Conservation (phyloP, 352 stramenopile genomes). For the Globisporangium irregulare region DNA sequence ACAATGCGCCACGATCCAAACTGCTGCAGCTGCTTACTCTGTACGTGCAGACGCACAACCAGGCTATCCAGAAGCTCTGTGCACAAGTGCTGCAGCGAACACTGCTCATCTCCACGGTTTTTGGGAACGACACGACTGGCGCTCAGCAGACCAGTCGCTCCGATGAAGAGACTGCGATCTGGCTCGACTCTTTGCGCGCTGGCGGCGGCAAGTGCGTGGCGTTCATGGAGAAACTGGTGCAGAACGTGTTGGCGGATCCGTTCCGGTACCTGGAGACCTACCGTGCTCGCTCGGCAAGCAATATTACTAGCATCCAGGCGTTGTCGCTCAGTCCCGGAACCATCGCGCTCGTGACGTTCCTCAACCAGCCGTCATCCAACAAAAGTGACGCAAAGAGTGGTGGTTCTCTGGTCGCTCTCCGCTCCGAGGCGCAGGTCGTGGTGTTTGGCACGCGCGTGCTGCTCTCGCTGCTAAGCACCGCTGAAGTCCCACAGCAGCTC, state of each 20-base stretch:
- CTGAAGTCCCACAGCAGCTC: constrained; percentile 33
- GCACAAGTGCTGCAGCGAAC: constrained; percentile 51
- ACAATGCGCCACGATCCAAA: constrained; percentile 35
- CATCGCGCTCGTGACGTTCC: constrained; percentile 47
- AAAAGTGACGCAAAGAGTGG: too few relatives aligned
- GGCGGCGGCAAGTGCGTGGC: constrained; percentile 32
- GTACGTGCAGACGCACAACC: constrained; percentile 39
- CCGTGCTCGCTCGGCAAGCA: constrained; percentile 12
- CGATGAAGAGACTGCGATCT: constrained; percentile 57
- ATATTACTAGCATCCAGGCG: neutral
- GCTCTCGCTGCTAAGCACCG: constrained; percentile 32
- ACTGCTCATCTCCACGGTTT: constrained; percentile 51
- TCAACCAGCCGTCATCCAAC: constrained; percentile 20
- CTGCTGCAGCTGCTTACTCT: constrained; percentile 64
- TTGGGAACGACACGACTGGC: constrained; percentile 31
- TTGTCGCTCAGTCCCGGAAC: constrained; percentile 42
- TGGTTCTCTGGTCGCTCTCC: constrained; percentile 18
- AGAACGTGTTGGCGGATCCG: constrained; percentile 42
- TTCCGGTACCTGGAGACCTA: constrained; percentile 41
- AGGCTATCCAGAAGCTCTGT: constrained; percentile 36
- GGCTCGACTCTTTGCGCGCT: constrained; percentile 55
- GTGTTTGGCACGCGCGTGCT: constrained; percentile 44
- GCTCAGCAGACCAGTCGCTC: constrained; percentile 20
- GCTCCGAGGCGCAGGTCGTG: constrained; percentile 25
- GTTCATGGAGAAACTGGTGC: constrained; percentile 47